Percentiles rank a stretch among this genome's conserved stretches.
Evolutionary conservation across 208 protist genomes (phyloP).

Genomic region (Wallacemonas collosoma): DNA sequence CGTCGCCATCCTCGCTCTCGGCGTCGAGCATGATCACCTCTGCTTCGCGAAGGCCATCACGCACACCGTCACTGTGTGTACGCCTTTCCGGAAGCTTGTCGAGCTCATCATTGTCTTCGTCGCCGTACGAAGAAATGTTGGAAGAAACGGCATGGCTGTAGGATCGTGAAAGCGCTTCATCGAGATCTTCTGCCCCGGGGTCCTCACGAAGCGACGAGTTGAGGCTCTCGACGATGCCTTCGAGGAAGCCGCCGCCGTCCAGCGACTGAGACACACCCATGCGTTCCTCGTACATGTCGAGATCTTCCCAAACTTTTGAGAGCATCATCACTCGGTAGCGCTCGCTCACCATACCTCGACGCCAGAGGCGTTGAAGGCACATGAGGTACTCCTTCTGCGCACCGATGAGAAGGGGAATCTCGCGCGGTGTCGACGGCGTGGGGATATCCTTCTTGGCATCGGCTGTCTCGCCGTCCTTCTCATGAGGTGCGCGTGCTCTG

Average conservation of each 20-base stretch:
- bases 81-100: neutral
- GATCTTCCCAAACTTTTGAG: slow-evolving; percentile 37
- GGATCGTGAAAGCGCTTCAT: slow-evolving; percentile 1
- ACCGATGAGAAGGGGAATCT: too few species aligned
- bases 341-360: slow-evolving; percentile 29
- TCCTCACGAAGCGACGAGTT: neutral
- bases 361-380: slow-evolving; percentile 53
- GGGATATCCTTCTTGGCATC: too few species aligned
- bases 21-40: too few species aligned
- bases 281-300: slow-evolving; percentile 49
- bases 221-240: slow-evolving; percentile 22
- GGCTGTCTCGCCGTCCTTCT: too few species aligned
- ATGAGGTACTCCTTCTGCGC: slow-evolving; percentile 17
- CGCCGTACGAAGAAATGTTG: slow-evolving; percentile 9
- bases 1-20: too few species aligned
- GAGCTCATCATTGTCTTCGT: slow-evolving; percentile 12
- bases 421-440: too few species aligned
- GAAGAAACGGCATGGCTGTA: slow-evolving; percentile 15
- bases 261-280: slow-evolving; percentile 10
- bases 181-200: neutral
- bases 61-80: too few species aligned
- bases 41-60: too few species aligned
- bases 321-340: slow-evolving; percentile 46
- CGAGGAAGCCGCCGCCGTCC: slow-evolving; percentile 13
- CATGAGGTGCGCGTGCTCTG: too few species aligned